Evolutionary conservation across 140 eudicot genomes (phyloP).

Genomic region (Oenanthe javanica): DNA sequence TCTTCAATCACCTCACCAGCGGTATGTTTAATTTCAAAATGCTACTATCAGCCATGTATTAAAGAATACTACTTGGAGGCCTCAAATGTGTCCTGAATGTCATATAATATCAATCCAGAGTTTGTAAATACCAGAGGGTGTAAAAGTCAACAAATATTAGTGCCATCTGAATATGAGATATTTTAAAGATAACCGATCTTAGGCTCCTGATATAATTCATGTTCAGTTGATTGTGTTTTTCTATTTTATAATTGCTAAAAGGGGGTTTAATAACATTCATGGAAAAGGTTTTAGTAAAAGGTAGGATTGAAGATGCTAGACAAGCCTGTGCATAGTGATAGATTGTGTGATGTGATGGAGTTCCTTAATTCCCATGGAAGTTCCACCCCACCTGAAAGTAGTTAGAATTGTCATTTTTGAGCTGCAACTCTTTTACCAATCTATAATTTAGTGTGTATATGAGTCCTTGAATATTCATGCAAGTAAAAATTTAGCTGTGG

Average conservation of each 20-base stretch:
- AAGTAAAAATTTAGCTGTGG: not conserved
- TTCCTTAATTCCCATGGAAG: not conserved
- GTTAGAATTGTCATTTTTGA: not conserved
- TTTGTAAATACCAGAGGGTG: not conserved
- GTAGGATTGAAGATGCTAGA: not conserved
- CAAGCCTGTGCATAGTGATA: not conserved
- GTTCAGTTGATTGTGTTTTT: not conserved
- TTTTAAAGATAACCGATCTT: not conserved
- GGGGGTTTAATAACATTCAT: not conserved
- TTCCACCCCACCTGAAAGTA: not conserved
- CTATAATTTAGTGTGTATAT: not conserved
- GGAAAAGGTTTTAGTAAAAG: not conserved
- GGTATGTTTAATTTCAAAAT: slow-evolving; percentile 30
- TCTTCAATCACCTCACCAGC: slow-evolving; percentile 97
- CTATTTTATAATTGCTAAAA: not conserved
- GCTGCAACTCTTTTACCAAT: not conserved
- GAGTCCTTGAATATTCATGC: not conserved
- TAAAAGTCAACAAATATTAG: not conserved
- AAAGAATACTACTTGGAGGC: not conserved
- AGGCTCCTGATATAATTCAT: not conserved
- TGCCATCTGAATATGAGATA: not conserved
- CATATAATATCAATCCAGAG: not conserved
- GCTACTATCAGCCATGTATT: not conserved
- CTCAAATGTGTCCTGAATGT: not conserved
- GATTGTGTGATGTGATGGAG: not conserved